These are phyloP conservation scores for Actinomortierella ambigua DNA, from an alignment of 371 early-diverging fungal species.

Conservation along the genomic window DNA sequence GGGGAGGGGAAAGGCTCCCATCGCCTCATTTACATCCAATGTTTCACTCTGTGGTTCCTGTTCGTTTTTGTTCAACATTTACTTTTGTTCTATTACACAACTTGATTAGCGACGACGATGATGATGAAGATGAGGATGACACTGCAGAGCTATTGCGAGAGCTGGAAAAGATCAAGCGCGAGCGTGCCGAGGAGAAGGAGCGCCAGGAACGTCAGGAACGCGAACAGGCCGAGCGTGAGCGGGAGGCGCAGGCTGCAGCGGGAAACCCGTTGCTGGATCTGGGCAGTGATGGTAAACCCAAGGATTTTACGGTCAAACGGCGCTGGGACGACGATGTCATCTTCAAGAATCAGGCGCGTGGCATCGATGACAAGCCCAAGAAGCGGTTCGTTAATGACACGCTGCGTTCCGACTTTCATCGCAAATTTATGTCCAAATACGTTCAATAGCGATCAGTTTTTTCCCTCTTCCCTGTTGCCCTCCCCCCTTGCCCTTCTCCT, in stretches of 20 bases:
- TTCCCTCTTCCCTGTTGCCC: neutral
- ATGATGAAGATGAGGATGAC: slow-evolving; percentile 92
- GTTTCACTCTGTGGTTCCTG: too few species aligned
- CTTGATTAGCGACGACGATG: slow-evolving; percentile 49
- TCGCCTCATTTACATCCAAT: too few species aligned
- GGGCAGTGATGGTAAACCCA: slow-evolving; percentile 40
- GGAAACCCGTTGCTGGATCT: slow-evolving; percentile 86
- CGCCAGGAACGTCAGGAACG: slow-evolving; percentile 61
- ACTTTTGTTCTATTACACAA: too few species aligned
- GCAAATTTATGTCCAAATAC: slow-evolving; percentile 93
- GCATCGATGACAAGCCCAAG: slow-evolving; percentile 82
- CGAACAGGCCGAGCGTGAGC: slow-evolving; percentile 64
- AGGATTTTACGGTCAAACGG: slow-evolving; percentile 89
- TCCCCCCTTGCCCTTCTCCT: too few species aligned
- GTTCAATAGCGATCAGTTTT: slow-evolving; percentile 54
- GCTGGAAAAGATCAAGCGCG: slow-evolving; percentile 93
- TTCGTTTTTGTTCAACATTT: too few species aligned
- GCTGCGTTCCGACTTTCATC: slow-evolving; percentile 93
- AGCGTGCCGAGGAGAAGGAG: slow-evolving; percentile 91
- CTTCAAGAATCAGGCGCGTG: slow-evolving; percentile 94
- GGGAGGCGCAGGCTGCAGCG: slow-evolving; percentile 63
- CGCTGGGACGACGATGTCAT: slow-evolving; percentile 98
- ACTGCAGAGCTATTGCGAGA: slow-evolving; percentile 89
- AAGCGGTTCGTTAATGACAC: slow-evolving; percentile 97
- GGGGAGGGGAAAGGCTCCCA: too few species aligned